Evolutionary conservation across 1,284 basidiomycete species (phyloP).

Genomic region (Vanrija sp.): DNA sequence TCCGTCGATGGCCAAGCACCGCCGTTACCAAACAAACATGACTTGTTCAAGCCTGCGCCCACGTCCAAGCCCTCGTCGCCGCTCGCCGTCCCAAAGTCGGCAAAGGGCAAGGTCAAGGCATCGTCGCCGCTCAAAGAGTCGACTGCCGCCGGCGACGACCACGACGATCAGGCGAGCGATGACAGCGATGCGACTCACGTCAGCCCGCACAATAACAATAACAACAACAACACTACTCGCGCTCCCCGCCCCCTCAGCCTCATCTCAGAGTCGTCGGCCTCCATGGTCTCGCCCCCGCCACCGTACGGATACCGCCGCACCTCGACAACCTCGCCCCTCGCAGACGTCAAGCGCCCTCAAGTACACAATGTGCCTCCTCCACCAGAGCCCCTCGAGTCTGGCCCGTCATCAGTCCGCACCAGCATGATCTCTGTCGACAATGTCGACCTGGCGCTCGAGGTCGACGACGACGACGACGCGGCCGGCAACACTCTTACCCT

Average conservation of each 20-base stretch:
- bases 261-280: slow-evolving; percentile 1
- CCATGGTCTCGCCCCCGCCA: slow-evolving; percentile 8
- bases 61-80: no score
- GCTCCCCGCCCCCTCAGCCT: slow-evolving; percentile 8
- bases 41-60: no score
- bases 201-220: no score
- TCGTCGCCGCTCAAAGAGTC: no score
- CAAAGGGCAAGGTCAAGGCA: no score
- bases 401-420: slow-evolving; percentile 15
- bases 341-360: neutral
- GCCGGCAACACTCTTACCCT: slow-evolving; percentile 15
- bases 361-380: slow-evolving; percentile 8
- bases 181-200: no score
- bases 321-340: neutral
- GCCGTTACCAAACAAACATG: no score
- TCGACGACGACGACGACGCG: slow-evolving; percentile 3
- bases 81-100: no score
- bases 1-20: no score
- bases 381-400: slow-evolving; percentile 14
- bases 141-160: no score
- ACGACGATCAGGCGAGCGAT: no score
- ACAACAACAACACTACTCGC: no score
- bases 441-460: slow-evolving; percentile 4
- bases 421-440: slow-evolving; percentile 8
- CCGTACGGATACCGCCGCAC: slow-evolving; percentile 3